These are phyloP conservation scores for Aquilaria sinensis DNA, from an alignment of 345 rosid genomes.

Conservation along the genomic window DNA sequence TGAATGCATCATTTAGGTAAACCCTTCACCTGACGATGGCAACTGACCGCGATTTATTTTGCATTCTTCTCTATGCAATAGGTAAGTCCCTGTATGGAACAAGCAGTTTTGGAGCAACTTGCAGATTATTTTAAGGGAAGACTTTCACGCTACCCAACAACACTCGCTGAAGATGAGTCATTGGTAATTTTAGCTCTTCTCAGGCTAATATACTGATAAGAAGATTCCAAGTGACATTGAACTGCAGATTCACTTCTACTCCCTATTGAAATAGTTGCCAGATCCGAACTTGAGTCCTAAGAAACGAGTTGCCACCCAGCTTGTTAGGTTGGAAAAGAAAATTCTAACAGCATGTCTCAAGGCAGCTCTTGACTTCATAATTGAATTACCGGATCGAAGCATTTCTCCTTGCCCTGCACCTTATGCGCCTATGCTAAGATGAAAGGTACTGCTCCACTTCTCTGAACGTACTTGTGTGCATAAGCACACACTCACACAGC, in stretches of 20 bases:
- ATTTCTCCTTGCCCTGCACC: constrained; percentile 91
- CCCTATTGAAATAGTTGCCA: constrained; percentile 43
- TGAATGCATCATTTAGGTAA: too few species aligned
- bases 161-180: constrained; percentile 67
- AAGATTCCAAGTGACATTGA: background rate
- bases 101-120: constrained; percentile 87
- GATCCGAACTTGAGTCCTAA: constrained; percentile 65
- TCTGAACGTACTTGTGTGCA: too few species aligned
- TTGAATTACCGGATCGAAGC: constrained; percentile 64
- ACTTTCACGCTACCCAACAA: constrained; percentile 78
- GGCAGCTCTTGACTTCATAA: constrained; percentile 51
- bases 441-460: constrained; percentile 25
- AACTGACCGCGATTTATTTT: constrained; percentile 3
- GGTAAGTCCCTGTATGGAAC: constrained; percentile 96
- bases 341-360: constrained; percentile 72
- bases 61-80: constrained; percentile 21
- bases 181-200: constrained; percentile 37
- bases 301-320: constrained; percentile 89
- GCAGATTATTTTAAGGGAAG: constrained; percentile 66
- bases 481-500: too few species aligned
- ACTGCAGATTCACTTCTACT: constrained; percentile 3
- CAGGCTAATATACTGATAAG: background rate
- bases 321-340: constrained; percentile 84
- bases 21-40: too few species aligned
- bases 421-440: constrained; percentile 69